Percentiles rank a stretch among this genome's conserved stretches.
These are phyloP conservation scores for Nicotiana obtusifolia DNA, from an alignment of 257 asterid species.

Conservation along the genomic window DNA sequence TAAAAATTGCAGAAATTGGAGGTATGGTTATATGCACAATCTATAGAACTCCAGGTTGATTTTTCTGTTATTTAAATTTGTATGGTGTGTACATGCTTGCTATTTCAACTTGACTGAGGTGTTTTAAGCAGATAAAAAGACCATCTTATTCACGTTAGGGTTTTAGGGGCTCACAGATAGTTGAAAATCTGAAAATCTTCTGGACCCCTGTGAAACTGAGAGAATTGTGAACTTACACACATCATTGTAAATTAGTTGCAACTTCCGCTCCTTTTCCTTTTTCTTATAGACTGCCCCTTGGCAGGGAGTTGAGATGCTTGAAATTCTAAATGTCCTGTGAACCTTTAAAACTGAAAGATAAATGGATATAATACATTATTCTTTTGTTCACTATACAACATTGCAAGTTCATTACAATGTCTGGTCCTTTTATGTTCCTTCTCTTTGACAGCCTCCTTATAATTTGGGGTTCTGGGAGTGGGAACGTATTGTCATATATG, in stretches of 20 bases:
- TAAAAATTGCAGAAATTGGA: conserved; percentile 34
- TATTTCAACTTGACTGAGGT: not conserved
- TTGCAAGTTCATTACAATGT: not conserved
- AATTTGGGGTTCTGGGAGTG: not conserved
- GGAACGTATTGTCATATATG: not conserved
- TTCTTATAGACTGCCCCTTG: not conserved
- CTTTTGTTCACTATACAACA: not conserved
- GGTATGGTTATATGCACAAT: conserved; percentile 20
- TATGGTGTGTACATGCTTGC: not conserved
- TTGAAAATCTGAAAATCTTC: not conserved
- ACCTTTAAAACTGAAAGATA: not conserved
- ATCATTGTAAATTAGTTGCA: not conserved
- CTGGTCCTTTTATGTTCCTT: not conserved
- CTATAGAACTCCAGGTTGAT: not conserved
- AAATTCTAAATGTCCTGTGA: not conserved
- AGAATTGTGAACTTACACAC: conserved; percentile 1
- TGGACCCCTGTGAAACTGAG: not conserved
- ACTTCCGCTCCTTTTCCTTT: not conserved
- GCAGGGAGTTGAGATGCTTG: not conserved
- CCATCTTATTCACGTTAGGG: not conserved
- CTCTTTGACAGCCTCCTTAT: not conserved
- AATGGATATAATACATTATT: conserved; percentile 4
- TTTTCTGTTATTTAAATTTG: not conserved
- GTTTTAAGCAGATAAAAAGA: not conserved
- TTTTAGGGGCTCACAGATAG: not conserved